Conservation (phyloP, 129 eudicot genomes). For the Sambucus nigra region DNA sequence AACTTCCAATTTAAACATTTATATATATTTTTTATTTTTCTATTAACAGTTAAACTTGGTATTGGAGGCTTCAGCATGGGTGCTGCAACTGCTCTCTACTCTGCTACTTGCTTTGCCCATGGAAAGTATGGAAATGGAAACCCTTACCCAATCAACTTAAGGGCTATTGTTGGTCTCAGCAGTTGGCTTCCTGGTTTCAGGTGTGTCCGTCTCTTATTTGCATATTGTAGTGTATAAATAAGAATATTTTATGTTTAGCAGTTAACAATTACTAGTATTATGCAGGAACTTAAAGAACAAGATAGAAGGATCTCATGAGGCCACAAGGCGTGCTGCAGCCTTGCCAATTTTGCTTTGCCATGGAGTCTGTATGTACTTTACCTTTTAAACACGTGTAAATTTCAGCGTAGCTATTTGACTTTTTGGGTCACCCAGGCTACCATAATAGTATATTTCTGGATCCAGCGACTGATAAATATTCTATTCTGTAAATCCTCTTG, state of each 20-base stretch:
- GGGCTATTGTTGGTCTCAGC: conserved; percentile 78
- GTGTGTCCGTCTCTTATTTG: conserved; percentile 17
- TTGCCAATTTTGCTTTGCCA: conserved; percentile 88
- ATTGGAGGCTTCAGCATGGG: conserved; percentile 98
- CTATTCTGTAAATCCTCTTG: too few relatives aligned
- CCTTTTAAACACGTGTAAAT: neutral
- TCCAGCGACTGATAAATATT: too few relatives aligned
- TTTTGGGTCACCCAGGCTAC: neutral
- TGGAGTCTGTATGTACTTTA: conserved; percentile 50
- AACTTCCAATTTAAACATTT: too few relatives aligned
- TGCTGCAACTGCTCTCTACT: conserved; percentile 91
- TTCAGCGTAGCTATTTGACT: neutral
- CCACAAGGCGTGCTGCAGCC: conserved; percentile 83
- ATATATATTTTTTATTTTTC: neutral
- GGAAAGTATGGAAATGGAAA: conserved; percentile 84
- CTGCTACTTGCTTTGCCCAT: conserved; percentile 88
- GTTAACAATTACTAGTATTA: neutral
- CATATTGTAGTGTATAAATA: too few relatives aligned
- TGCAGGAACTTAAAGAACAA: conserved; percentile 61
- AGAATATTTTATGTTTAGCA: neutral
- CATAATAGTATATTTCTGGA: neutral
- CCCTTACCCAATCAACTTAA: conserved; percentile 66
- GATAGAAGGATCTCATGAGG: conserved; percentile 75
- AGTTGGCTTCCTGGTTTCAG: conserved; percentile 97
- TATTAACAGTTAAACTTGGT: conserved; percentile 72